These are phyloP conservation scores for Colletotrichum tropicicola DNA, from an alignment of 2,329 filamentous ascomycete species.

Conservation along the genomic window DNA sequence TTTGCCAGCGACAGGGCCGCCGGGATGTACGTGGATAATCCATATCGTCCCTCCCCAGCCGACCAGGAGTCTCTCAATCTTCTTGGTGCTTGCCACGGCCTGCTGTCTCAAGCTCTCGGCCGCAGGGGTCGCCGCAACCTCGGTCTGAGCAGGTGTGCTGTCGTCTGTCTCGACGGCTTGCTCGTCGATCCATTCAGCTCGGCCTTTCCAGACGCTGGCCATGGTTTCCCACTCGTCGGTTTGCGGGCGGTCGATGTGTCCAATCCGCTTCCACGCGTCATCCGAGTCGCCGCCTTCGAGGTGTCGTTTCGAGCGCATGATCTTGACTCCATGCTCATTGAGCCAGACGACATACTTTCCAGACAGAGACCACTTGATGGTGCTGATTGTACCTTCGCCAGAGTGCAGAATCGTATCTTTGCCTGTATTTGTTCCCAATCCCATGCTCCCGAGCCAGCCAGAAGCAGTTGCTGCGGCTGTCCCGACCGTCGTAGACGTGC, in stretches of 20 bases:
- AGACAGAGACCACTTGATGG: constrained; percentile 93
- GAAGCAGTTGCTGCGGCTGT: constrained; percentile 86
- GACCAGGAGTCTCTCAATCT: constrained; percentile 83
- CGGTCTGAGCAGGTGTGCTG: constrained; percentile 48
- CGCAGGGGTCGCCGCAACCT: constrained; percentile 51
- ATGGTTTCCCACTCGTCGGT: constrained; percentile 93
- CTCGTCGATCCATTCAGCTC: constrained; percentile 93
- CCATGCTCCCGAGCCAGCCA: constrained; percentile 91
- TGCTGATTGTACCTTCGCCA: constrained; percentile 89
- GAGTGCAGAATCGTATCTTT: constrained; percentile 90
- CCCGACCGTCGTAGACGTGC: constrained; percentile 86
- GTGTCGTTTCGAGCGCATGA: constrained; percentile 90
- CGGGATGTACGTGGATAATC: constrained; percentile 90
- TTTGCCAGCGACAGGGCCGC: constrained; percentile 72
- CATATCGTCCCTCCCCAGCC: constrained; percentile 97
- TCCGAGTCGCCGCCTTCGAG: constrained; percentile 81
- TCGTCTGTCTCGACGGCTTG: constrained; percentile 79
- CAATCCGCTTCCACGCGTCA: constrained; percentile 92
- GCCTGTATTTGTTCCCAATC: constrained; percentile 78
- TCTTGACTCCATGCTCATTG: constrained; percentile 97
- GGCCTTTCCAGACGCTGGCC: constrained; percentile 93
- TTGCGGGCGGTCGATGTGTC: constrained; percentile 89
- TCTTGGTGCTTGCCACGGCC: constrained; percentile 53
- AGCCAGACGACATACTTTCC: constrained; percentile 95
- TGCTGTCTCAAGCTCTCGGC: constrained; percentile 59